Evolutionary conservation across 805 yeast genomes (phyloP), one percentile per base, ranked within the genome.

Genomic region (Myxozyma sirexii): DNA sequence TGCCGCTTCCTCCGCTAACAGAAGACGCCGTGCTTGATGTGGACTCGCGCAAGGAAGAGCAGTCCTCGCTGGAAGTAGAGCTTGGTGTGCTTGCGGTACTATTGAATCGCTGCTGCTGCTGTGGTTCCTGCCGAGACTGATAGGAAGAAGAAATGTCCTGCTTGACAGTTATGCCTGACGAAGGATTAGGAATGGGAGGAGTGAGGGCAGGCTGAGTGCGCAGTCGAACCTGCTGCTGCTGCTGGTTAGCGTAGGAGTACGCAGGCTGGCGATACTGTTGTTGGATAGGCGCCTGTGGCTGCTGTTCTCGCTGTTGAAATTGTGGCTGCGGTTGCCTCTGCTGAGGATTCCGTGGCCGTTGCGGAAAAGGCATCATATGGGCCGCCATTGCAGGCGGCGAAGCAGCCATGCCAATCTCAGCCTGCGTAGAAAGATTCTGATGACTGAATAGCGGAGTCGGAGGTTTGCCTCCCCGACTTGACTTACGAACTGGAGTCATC

Each of bases 51-150:
- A 31, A 2, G 4, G 43, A 35, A 24, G 43, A 48, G 13, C 33
- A 37, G 17, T 26, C 43, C 5, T 38, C 43, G n/a, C n/a, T n/a
- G 17, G 53, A 48, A 24, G 44, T 48, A 8, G 43, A 23, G 39
- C 53, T 35, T 35, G 53, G 37, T 13, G 33, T 37, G 39, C 53
- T 48, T 15, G 42, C 31, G 1, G 53, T 37, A n/a, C 53, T 48
- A 7, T 33, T 33, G 6, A 37, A 37, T 23, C 53, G 24, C 17
- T 46, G 50, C 2, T 19, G 42, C 33, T 29, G 33, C 33, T 29
- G 33, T 29, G 41, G 26, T 24, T n/a, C 8, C 17, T 23, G 44
- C 23, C 19, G 54, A 13, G 29, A 15, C 10, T 29, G 43, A 12
- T 17, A 12, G 10, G 43, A 39, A 17, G 43, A 19, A 17, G n/a